phyloP scores from a whole-genome alignment of 2,329 filamentous ascomycete species.

The Stagonosporopsis rhizophila region DNA sequence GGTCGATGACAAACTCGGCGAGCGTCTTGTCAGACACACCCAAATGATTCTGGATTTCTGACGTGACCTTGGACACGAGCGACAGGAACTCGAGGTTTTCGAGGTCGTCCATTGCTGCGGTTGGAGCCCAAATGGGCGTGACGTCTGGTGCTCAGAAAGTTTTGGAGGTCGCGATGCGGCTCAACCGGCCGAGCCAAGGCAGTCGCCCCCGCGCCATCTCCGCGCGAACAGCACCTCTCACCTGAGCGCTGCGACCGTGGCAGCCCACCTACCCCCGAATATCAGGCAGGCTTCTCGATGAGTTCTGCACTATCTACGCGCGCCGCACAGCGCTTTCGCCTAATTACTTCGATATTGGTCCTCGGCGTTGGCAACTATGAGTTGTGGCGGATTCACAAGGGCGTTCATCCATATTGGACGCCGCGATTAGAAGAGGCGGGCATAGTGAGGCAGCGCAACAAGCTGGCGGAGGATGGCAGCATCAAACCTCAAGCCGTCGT shows the following conservation, averaged over 20 bases:
- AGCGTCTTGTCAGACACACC: constrained; percentile 93
- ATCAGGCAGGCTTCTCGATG: constrained; percentile 16
- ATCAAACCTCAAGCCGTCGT: constrained; percentile 2
- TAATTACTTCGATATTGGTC: constrained; percentile 25
- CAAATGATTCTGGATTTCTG: constrained; percentile 92
- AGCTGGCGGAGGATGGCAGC: constrained; percentile 11
- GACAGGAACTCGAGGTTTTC: constrained; percentile 90
- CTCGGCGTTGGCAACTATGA: constrained; percentile 35
- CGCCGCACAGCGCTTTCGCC: constrained; percentile 12
- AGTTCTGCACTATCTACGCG: constrained; percentile 16
- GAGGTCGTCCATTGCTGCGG: constrained; percentile 79
- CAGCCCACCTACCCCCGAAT: not conserved
- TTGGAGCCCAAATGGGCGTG: constrained; percentile 4
- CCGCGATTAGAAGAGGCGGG: constrained; percentile 31
- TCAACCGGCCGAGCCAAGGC: not conserved
- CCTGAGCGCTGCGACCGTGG: constrained; percentile 3
- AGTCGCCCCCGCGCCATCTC: constrained; percentile 21
- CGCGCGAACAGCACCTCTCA: constrained; percentile 6
- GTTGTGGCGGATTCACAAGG: constrained; percentile 35
- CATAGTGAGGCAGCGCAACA: constrained; percentile 19
- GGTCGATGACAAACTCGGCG: constrained; percentile 93
- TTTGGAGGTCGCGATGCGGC: constrained; percentile 10
- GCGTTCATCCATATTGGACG: constrained; percentile 39
- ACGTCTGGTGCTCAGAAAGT: constrained; percentile 5
- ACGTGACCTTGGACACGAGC: constrained; percentile 92